Evolutionary conservation across 345 rosid genomes (phyloP), one percentile per base, ranked within the genome.

Genomic region (Arabidopsis arenosa): DNA sequence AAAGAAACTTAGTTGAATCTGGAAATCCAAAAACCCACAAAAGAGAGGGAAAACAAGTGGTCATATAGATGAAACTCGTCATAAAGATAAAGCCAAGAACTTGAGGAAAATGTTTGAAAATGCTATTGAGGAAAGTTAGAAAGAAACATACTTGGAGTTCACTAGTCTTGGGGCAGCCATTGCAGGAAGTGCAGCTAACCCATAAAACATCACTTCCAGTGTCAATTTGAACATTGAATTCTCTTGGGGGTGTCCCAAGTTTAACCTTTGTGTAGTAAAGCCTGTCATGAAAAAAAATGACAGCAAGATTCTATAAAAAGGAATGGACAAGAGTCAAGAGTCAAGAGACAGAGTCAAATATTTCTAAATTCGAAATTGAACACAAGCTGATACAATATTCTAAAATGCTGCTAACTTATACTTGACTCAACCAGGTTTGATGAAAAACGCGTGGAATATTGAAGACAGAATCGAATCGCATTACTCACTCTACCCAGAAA

Each of bases 121-220:
- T 2, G 58, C 58, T 30, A 61, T 2, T 51, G 62, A 61, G 43
- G 18, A 48, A 69, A 58, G 45, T 35, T 40, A 56, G 14, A 7
- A 54, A 69, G 40, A 41, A 57, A 73, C 49, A 58, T 83, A 89
- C 98, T 75, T 86, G 90, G 52, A 94, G 95, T 79, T 90, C 98
- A 79, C 91, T 94, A 5, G 82, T 80, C 48, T 15, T 78, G 70
- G 98, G 98, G 76, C 98, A 94, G 59, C 98, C 99, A 71, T 81
- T 87, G 85, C 98, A 95, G 62, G 91, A 73, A 68, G 63, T 72
- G 83, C 99, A 95, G 75, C 90, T 86, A 73, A 92, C 90, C 98
- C 98, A 94, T 23, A 95, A 79, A 77, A 92, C 96, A 85, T 92
- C 96, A 80, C 99, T 95, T 63, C 98, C 98, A 0, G 98, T 92